Percentiles rank a stretch among this genome's conserved stretches.
These are phyloP conservation scores for Cladosporium sp. DNA, from an alignment of 2,329 filamentous ascomycete species.

Conservation along the genomic window DNA sequence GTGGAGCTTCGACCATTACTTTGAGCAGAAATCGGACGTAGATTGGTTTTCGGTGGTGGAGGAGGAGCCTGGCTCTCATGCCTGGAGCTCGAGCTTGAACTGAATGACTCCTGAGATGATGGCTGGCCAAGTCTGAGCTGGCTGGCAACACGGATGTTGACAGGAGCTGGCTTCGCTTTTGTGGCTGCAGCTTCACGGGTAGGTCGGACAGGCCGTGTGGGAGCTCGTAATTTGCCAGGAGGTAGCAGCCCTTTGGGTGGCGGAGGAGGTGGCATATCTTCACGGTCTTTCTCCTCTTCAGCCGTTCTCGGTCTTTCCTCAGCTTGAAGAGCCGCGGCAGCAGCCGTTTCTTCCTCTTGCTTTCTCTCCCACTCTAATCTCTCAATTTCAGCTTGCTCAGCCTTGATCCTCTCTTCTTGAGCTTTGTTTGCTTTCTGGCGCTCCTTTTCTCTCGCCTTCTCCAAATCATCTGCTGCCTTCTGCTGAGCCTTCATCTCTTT, in stretches of 20 bases:
- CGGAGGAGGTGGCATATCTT: constrained; percentile 59
- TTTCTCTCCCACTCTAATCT: constrained; percentile 24
- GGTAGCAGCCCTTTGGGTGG: constrained; percentile 48
- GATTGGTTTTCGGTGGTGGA: constrained; percentile 56
- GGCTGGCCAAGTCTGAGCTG: constrained; percentile 33
- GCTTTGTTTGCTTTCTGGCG: constrained; percentile 61
- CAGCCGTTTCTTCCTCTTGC: constrained; percentile 32
- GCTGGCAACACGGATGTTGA: constrained; percentile 63
- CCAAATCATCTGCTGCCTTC: constrained; percentile 59
- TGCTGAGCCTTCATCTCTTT: constrained; percentile 61
- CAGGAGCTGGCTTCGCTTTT: constrained; percentile 65
- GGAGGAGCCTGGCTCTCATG: constrained; percentile 33
- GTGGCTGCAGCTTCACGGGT: constrained; percentile 44
- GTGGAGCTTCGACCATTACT: constrained; percentile 30
- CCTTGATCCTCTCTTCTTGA: constrained; percentile 44
- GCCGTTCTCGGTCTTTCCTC: constrained; percentile 26
- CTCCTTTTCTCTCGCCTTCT: constrained; percentile 66
- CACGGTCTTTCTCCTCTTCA: constrained; percentile 36
- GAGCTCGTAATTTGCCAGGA: constrained; percentile 33
- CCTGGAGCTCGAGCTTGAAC: constrained; percentile 22
- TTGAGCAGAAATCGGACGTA: constrained; percentile 63
- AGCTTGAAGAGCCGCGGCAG: constrained; percentile 27
- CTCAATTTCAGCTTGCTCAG: constrained; percentile 21
- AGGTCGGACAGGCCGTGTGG: constrained; percentile 33
- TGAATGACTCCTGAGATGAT: constrained; percentile 19